phyloP scores from a whole-genome alignment of 148 eudicot genomes.

The Persicaria maculosa region DNA sequence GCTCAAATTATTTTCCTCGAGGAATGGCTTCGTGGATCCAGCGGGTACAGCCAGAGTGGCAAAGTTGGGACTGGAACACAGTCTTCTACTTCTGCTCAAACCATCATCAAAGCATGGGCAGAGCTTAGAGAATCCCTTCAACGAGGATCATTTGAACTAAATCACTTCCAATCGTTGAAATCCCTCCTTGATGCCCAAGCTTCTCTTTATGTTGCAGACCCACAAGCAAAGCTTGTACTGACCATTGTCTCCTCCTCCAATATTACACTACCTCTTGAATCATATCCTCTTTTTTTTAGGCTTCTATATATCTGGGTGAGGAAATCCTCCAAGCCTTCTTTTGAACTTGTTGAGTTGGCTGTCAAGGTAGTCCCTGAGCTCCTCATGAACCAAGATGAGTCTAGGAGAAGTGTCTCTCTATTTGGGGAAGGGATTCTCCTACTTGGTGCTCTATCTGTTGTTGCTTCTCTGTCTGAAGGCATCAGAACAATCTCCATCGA shows the following conservation, averaged over 20 bases:
- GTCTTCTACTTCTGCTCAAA: slow-evolving; percentile 55
- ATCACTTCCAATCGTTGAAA: slow-evolving; percentile 51
- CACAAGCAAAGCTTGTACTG: slow-evolving; percentile 80
- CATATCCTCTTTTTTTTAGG: slow-evolving; percentile 66
- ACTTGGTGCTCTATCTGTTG: slow-evolving; percentile 59
- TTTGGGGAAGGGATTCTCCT: slow-evolving; percentile 64
- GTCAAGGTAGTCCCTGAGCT: slow-evolving; percentile 34
- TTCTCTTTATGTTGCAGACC: slow-evolving; percentile 82
- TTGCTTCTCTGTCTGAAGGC: slow-evolving; percentile 41
- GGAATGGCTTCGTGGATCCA: slow-evolving; percentile 62
- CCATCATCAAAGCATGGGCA: slow-evolving; percentile 87
- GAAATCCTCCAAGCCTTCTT: slow-evolving; percentile 61
- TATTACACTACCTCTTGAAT: slow-evolving; percentile 46
- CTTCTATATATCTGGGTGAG: slow-evolving; percentile 87
- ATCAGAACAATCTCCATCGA: slow-evolving; percentile 50
- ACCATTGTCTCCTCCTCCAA: slow-evolving; percentile 56
- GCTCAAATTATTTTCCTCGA: slow-evolving; percentile 59
- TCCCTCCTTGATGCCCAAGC: slow-evolving; percentile 39
- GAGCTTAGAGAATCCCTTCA: slow-evolving; percentile 72
- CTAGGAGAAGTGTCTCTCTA: slow-evolving; percentile 27
- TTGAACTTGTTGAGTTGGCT: slow-evolving; percentile 42
- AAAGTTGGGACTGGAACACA: slow-evolving; percentile 19
- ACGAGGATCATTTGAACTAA: slow-evolving; percentile 32
- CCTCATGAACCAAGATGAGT: slow-evolving; percentile 26
- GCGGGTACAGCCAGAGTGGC: slow-evolving; percentile 20